A percentile compares a stretch with the other conserved stretches of the same genome.
Evolutionary conservation across 768 basidiomycete genomes (phyloP).

Genomic region (Boletellus sp.): DNA sequence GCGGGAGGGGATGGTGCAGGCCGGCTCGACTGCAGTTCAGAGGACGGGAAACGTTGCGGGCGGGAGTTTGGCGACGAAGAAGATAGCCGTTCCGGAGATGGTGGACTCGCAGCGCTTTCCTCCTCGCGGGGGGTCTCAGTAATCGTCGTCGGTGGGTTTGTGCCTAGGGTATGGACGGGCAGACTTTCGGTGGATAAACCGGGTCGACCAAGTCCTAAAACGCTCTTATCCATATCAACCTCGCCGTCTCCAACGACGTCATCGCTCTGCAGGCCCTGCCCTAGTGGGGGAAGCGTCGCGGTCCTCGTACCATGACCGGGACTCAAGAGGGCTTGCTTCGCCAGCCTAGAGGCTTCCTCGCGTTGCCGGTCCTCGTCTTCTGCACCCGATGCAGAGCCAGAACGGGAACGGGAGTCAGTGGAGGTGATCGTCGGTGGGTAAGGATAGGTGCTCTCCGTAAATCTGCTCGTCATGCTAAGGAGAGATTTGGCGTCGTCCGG

Average conservation of each 20-base stretch:
- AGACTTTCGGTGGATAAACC: slow-evolving; percentile 73
- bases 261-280: slow-evolving; percentile 2
- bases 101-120: background rate
- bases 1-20: slow-evolving; percentile 24
- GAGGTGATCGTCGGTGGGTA: slow-evolving; percentile 21
- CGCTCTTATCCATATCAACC: slow-evolving; percentile 65
- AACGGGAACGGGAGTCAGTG: slow-evolving; percentile 17
- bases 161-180: slow-evolving; percentile 23
- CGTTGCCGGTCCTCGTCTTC: slow-evolving; percentile 23
- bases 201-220: slow-evolving; percentile 72
- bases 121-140: background rate
- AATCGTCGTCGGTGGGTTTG: slow-evolving; percentile 5
- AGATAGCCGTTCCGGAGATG: slow-evolving; percentile 3
- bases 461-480: slow-evolving; percentile 26
- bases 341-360: slow-evolving; percentile 21
- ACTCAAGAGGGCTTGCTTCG: slow-evolving; percentile 19
- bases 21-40: slow-evolving; percentile 20
- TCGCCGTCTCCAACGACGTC: slow-evolving; percentile 1
- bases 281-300: slow-evolving; percentile 32
- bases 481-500: slow-evolving; percentile 28
- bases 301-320: slow-evolving; percentile 25
- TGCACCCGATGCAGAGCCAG: slow-evolving; percentile 16
- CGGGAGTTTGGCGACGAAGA: slow-evolving; percentile 5
- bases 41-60: slow-evolving; percentile 11
- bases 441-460: slow-evolving; percentile 27